phyloP scores from a whole-genome alignment of 805 yeast species.

The Zygosaccharomyces lentus region DNA sequence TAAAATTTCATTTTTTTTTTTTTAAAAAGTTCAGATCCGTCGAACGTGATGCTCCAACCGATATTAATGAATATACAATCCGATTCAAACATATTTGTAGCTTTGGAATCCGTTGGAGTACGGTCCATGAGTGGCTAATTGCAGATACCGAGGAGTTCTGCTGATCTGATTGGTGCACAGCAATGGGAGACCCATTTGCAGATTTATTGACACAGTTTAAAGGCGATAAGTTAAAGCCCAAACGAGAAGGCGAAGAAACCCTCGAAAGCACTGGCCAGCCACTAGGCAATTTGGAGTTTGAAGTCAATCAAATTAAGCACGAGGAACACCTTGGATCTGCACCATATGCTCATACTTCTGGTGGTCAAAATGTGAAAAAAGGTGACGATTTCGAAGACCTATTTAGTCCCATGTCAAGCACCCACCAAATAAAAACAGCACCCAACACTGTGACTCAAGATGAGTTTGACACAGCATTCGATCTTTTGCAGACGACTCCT shows the following conservation, averaged over 20 bases:
- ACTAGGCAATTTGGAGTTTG: neutral
- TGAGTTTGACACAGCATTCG: constrained; percentile 25
- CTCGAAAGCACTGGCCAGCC: neutral
- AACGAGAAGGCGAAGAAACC: neutral
- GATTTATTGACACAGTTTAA: constrained; percentile 37
- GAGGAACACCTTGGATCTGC: neutral
- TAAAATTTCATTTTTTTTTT: neutral
- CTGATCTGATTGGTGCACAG: neutral
- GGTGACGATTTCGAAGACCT: constrained; percentile 24
- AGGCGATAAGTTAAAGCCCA: constrained; percentile 6
- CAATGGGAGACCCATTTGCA: constrained; percentile 41
- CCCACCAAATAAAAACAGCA: neutral
- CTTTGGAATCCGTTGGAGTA: too few species aligned
- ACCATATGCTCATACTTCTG: neutral
- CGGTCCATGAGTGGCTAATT: too few species aligned
- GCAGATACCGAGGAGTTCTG: neutral
- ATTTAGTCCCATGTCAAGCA: constrained; percentile 13
- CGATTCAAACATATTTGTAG: too few species aligned
- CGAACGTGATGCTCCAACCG: neutral
- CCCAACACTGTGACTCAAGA: constrained; percentile 7
- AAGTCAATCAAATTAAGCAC: neutral
- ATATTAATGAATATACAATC: too few species aligned
- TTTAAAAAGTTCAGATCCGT: neutral
- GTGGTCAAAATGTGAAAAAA: neutral
- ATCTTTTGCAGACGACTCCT: constrained; percentile 12